Evolutionary conservation across 78 protist species (phyloP), one percentile per base, ranked within the genome.

Genomic region (Creolimax fragrantissima): DNA sequence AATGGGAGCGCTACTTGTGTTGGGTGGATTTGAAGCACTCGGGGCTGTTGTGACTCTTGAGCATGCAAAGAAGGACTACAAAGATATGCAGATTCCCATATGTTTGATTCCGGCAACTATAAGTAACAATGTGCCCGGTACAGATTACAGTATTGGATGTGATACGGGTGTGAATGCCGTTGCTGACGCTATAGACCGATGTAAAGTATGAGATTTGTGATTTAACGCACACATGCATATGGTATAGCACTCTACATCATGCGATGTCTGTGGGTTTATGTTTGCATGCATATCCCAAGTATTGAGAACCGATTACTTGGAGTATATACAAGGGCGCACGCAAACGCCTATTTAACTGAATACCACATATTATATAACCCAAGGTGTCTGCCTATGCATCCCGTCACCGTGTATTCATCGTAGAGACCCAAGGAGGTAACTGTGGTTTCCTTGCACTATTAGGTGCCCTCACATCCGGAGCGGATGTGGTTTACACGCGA

Each of bases 21-120:
- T 96, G 85, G 97, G 97, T 43, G 97, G 97, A 3, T 96, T 91
- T 90, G 95, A 94, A 43, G 97, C 94, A 3, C 93, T 83, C 35
- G 42, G 90, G 3, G 95, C 93, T 45, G 83, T 92, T 3, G 42
- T 85, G 4, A 81, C 67, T 2, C 94, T 96, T 44, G 84, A 83
- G n/a, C 32, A 92, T 39, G 92, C 74, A 32, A 93, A 89, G 41
- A 44, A 81, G 24, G 7, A 43, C 37, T 35, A 91, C 66, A 45
- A n/a, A 5, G 90, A 4, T 35, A 47, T 93, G 45, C 35, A 85
- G 47, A 85, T 93, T 3, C 92, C 96, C 35, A 90, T 94, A 24
- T 41, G 91, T 3, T 66, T 83, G 37, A 84, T 95, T 0, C 97
- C 97, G 37, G 96, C 96, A 37, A 96, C 97, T 41, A 96, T 96